Evolutionary conservation across 2,329 filamentous ascomycete species (phyloP), one percentile per base, ranked within the genome.

Genomic region (Myotisia sp.): DNA sequence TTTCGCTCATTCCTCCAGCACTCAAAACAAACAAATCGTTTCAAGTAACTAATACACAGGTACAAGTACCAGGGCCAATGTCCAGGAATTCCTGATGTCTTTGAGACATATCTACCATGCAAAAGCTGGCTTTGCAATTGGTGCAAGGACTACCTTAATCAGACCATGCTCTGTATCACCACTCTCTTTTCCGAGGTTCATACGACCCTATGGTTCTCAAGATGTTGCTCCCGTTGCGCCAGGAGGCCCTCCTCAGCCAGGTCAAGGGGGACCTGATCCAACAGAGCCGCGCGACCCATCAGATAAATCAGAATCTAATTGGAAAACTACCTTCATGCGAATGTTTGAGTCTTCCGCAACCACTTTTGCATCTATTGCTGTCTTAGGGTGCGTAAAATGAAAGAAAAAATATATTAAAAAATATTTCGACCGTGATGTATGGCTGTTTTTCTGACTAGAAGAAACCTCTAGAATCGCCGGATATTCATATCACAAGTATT

Each of bases 401-500:
- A 62, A 68, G n/a, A n/a, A n/a, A n/a, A 37, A 34, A 18, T 35
- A 12, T 18, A 29, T n/a, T 13, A 14, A 21, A 8, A 18, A 8
- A 7, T 31, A 19, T 12, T 26, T 13, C 35, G 13, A 16, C 24
- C 12, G 74, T 70, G 19, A 77, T 76, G 47, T 67, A 63, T 28
- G 47, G 23, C 13, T 30, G n/a, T 20, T 19, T 29, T 31, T 41
- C 40, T 43, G 26, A 44, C 37, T 26, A 13, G 27, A 12, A 12
- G 24, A 22, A 36, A 32, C 13, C 12, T 8, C 18, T 31, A 34
- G 57, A 26, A 45, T 70, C 16, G 79, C 81, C 5, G 83, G 78
- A 16, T 87, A 82, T 54, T 67, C 68, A 30, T 92, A 90, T 52
- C 81, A 90, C 55, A 74, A 70, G 47, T 74, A 71, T 52, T 95